Conservation (phyloP, 2,329 filamentous ascomycete genomes). For the Tricladium varicosporioides region DNA sequence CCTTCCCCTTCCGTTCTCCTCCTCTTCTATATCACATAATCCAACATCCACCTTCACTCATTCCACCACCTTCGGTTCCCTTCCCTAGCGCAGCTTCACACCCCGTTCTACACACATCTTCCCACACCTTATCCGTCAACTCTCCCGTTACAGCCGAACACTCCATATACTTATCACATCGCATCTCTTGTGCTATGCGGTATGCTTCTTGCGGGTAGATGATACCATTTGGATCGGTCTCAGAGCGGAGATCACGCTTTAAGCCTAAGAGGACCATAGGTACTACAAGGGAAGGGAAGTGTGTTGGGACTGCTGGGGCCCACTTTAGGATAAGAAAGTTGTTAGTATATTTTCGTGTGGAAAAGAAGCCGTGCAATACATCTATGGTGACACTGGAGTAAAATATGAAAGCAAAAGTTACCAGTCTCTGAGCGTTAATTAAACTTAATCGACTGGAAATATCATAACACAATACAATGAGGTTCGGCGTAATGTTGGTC, state of each 20-base stretch:
- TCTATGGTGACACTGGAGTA: neutral
- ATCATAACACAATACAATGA: slow-evolving; percentile 60
- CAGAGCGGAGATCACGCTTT: slow-evolving; percentile 57
- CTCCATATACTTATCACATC: slow-evolving; percentile 62
- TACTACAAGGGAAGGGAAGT: slow-evolving; percentile 40
- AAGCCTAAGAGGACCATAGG: slow-evolving; percentile 56
- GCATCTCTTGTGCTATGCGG: slow-evolving; percentile 53
- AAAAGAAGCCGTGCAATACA: neutral
- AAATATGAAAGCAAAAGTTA: slow-evolving; percentile 34
- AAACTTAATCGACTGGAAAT: slow-evolving; percentile 57
- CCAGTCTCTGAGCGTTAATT: slow-evolving; percentile 55
- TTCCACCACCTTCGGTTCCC: slow-evolving; percentile 38
- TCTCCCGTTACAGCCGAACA: slow-evolving; percentile 61
- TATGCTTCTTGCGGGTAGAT: slow-evolving; percentile 62
- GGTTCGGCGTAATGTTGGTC: slow-evolving; percentile 55
- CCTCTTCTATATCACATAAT: slow-evolving; percentile 41
- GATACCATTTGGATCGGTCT: slow-evolving; percentile 57
- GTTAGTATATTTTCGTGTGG: slow-evolving; percentile 2
- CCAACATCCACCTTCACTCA: slow-evolving; percentile 55
- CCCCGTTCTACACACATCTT: slow-evolving; percentile 58
- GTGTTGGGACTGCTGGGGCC: slow-evolving; percentile 47
- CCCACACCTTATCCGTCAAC: slow-evolving; percentile 54
- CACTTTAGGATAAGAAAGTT: slow-evolving; percentile 42
- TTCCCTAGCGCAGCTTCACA: slow-evolving; percentile 41
- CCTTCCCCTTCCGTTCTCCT: neutral